Conservation (phyloP, 202 grass and related monocot species). For the Setaria viridis region DNA sequence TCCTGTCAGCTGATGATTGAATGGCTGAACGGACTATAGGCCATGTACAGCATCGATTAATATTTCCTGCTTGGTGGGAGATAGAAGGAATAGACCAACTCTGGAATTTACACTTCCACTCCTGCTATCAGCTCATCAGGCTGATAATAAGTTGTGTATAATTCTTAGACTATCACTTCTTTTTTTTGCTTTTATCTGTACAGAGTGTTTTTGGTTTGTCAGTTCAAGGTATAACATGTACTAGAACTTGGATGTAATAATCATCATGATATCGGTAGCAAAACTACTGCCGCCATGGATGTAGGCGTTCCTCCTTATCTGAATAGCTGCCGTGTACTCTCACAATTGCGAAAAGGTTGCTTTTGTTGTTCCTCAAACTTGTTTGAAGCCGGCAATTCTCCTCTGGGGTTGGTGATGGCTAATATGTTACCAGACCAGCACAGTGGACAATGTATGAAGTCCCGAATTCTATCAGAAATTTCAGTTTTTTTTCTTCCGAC, state of each 20-base stretch:
- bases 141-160: neutral
- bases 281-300: neutral
- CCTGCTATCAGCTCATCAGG: neutral
- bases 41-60: too few relatives aligned
- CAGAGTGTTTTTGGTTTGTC: neutral
- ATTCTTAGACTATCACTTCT: neutral
- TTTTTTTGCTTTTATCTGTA: neutral
- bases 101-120: slow-evolving; percentile 16
- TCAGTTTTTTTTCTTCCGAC: neutral
- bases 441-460: neutral
- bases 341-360: neutral
- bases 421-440: neutral
- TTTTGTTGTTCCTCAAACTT: neutral
- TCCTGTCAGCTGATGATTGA: slow-evolving; percentile 45
- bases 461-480: neutral
- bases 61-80: slow-evolving; percentile 44
- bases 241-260: neutral
- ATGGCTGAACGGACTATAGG: slow-evolving; percentile 22
- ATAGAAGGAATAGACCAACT: slow-evolving; percentile 26
- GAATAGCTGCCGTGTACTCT: neutral
- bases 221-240: neutral
- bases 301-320: neutral
- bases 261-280: neutral
- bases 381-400: neutral
- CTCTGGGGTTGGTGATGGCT: neutral